These are phyloP conservation scores for Zygoascus bituminiphila DNA, from an alignment of 805 yeast genomes.

Conservation along the genomic window DNA sequence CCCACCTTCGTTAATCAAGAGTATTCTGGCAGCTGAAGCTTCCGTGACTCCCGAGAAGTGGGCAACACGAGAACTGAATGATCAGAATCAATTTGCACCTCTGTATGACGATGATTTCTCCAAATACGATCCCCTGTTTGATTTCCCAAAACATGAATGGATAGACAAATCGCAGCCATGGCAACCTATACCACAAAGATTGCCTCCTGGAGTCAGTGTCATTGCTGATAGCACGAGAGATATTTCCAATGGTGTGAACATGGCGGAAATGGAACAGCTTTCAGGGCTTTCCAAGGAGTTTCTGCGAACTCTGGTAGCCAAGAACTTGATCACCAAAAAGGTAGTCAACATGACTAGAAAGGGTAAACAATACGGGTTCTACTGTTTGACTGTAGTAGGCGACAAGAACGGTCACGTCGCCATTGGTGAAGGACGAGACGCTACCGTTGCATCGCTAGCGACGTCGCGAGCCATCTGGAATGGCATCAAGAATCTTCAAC, in stretches of 20 bases:
- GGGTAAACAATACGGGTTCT: constrained; percentile 79
- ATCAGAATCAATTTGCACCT: constrained; percentile 53
- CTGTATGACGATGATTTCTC: constrained; percentile 63
- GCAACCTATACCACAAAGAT: constrained; percentile 48
- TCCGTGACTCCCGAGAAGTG: constrained; percentile 60
- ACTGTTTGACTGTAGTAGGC: constrained; percentile 83
- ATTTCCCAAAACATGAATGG: constrained; percentile 42
- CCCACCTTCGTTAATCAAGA: constrained; percentile 69
- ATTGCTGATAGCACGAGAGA: constrained; percentile 26
- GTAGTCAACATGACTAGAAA: constrained; percentile 88
- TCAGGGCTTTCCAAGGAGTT: constrained; percentile 42
- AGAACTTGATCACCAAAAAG: constrained; percentile 42
- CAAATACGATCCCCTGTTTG: constrained; percentile 68
- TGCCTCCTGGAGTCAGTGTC: constrained; percentile 40
- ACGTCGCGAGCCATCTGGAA: constrained; percentile 83
- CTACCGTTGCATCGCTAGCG: constrained; percentile 67
- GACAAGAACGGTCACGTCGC: constrained; percentile 92
- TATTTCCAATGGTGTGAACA: constrained; percentile 26
- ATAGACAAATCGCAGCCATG: constrained; percentile 44
- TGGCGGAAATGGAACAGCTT: constrained; percentile 26
- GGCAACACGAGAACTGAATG: constrained; percentile 35
- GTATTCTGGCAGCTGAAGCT: constrained; percentile 75
- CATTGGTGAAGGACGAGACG: constrained; percentile 88
- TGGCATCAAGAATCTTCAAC: constrained; percentile 76
- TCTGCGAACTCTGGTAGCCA: constrained; percentile 49